These are phyloP conservation scores for Acanthamoeba healyi DNA, from an alignment of 208 protist species.

Conservation along the genomic window DNA sequence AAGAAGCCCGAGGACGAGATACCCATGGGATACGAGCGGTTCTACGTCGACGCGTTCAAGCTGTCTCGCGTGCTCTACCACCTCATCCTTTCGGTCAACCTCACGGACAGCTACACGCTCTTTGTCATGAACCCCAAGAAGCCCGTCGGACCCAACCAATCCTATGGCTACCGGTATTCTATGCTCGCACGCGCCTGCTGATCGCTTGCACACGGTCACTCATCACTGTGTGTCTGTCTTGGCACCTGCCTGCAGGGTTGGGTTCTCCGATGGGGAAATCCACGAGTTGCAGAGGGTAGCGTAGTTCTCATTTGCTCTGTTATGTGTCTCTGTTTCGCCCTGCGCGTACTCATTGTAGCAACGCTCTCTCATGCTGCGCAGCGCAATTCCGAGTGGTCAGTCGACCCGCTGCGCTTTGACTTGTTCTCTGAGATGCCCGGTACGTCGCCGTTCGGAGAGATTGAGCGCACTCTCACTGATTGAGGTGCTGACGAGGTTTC, in stretches of 20 bases:
- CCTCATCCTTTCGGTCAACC: background rate
- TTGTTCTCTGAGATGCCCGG: background rate
- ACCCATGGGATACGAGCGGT: no score
- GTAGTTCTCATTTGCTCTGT: no score
- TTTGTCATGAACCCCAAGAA: conserved; percentile 44
- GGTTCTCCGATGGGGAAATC: conserved; percentile 7
- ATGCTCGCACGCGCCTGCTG: background rate
- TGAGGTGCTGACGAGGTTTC: no score
- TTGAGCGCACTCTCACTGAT: no score
- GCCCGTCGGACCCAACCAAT: background rate
- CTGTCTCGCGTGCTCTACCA: conserved; percentile 1
- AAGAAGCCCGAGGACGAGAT: no score
- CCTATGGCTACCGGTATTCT: conserved; percentile 27
- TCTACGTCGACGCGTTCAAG: conserved; percentile 49
- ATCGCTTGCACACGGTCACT: no score
- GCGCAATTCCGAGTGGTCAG: background rate
- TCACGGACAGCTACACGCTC: conserved; percentile 34
- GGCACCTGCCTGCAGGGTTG: no score
- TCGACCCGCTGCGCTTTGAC: background rate
- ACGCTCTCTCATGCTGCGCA: no score
- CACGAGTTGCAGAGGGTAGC: background rate
- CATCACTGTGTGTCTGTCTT: background rate
- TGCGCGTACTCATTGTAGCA: no score
- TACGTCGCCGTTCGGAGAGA: background rate
- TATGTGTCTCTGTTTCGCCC: no score